Conservation (phyloP, 2,329 filamentous ascomycete species). For the Aspergillus sp. region DNA sequence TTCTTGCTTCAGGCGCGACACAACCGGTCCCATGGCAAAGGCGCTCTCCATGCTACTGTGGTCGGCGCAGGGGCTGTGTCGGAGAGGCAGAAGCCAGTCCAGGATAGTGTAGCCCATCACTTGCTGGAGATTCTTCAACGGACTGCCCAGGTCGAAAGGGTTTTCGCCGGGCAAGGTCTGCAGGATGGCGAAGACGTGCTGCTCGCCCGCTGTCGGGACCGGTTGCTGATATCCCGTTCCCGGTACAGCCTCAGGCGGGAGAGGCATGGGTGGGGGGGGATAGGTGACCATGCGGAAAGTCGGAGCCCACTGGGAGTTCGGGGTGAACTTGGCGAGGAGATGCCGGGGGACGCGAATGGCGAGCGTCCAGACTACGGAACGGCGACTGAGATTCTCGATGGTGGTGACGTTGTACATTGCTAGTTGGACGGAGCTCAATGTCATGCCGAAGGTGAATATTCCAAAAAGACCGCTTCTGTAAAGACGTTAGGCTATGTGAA, state of each 20-base stretch:
- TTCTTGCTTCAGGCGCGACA: constrained; percentile 55
- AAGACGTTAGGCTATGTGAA: constrained; percentile 11
- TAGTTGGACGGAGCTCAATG: constrained; percentile 67
- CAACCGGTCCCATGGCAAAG: constrained; percentile 64
- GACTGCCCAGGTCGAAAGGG: constrained; percentile 73
- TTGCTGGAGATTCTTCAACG: constrained; percentile 68
- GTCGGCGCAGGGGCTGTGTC: constrained; percentile 69
- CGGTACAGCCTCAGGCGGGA: constrained; percentile 12
- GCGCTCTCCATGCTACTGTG: constrained; percentile 66
- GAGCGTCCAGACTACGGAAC: constrained; percentile 65
- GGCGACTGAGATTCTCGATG: constrained; percentile 70
- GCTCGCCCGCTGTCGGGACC: constrained; percentile 48
- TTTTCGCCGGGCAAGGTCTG: constrained; percentile 73
- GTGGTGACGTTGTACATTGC: constrained; percentile 75
- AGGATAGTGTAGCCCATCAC: constrained; percentile 71
- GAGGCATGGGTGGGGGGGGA: constrained; percentile 32
- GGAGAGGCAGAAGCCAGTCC: constrained; percentile 81
- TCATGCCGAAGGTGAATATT: constrained; percentile 79
- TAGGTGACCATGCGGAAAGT: constrained; percentile 42
- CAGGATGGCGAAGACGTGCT: constrained; percentile 75
- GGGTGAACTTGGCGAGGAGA: constrained; percentile 32
- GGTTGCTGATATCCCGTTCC: constrained; percentile 14
- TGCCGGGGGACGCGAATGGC: constrained; percentile 67
- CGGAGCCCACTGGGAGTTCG: constrained; percentile 35
- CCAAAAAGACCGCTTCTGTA: constrained; percentile 65